Evolutionary conservation across 768 basidiomycete species (phyloP), one percentile per base, ranked within the genome.

Genomic region (Pulveroboletus sp.): DNA sequence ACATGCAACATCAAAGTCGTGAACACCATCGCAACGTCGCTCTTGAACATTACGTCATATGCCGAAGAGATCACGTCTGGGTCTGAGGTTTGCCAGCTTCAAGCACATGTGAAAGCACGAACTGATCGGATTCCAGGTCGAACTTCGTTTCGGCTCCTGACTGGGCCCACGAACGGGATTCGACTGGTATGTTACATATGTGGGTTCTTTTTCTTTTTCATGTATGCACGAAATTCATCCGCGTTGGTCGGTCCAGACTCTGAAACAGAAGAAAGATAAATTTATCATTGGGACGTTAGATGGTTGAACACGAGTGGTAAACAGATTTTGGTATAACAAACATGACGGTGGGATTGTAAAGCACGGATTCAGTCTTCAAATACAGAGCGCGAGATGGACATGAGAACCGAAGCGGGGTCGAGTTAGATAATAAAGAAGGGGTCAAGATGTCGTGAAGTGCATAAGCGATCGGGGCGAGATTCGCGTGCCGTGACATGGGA

Each of bases 391-490:
- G 17, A 20, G 45, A 19, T 9, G 23, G 23, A 19, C 19, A 37
- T 3, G 12, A 24, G 23, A 11, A 27, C 26, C 7, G 20, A 4
- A 11, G 16, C 7, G 11, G 7, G 22, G 19, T 29, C 37, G n/a
- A 13, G 16, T 27, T 29, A 24, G 24, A 52, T 52, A 32, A 45
- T 51, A 51, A 56, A 19, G 36, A 43, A 32, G 9, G 38, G 6
- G n/a, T 16, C 23, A 26, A n/a, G 24, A 37, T 40, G 35, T 11
- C 19, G 7, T 5, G 53, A 54, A 49, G 38, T n/a, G n/a, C 24
- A 14, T 2, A 16, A 17, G 32, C 10, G 20, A 32, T 27, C 9
- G 11, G 34, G 17, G 17, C 13, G 17, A 2, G 19, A 20, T 12
- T 11, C 9, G 27, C n/a, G 7, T 26, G 39, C 17, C 6, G 31